Evolutionary conservation across 2,329 filamentous ascomycete genomes (phyloP), one percentile per base, ranked within the genome.

Genomic region (Xylaria polymorpha): DNA sequence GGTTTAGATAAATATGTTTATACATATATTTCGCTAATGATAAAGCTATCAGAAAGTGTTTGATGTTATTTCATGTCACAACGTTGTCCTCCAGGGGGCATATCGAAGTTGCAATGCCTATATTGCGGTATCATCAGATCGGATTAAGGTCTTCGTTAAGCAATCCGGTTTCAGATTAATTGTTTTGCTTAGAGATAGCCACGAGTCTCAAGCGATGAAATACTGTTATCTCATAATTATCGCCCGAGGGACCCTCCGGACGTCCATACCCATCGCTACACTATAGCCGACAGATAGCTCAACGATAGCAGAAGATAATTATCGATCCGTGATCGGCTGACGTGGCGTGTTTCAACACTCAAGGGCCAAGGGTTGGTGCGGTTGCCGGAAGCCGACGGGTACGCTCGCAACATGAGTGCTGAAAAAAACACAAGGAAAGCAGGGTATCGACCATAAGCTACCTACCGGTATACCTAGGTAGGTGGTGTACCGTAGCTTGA

Each of bases 271-370:
- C 20, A 50, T 46, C 22, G 43, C 22, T 18, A 43, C 18, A 59
- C 8, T 20, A 65, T 15, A 35, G 50, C 37, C 18, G 22, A 59
- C 18, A 37, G 14, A 22, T 15, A 50, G 20, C 25, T 53, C 15
- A 35, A 29, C 14, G 25, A 53, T 9, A 25, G 29, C 25, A 22
- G 7, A 20, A 20, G 32, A 4, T 39, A 9, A n/a, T 12, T 51
- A 37, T 41, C 59, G 43, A 44, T 37, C 35, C 22, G 18, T 20
- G 43, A 32, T 48, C 22, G 41, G 51, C 29, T 10, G 50, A 57
- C 25, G 37, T 43, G 58, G 41, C 43, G 48, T 66, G 51, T 61
- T 61, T 29, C 25, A 29, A 29, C 25, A 37, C 39, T 39, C 15
- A 15, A 63, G 57, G 44, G 4, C 32, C 3, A 32, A 61, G 20